Percentiles rank a stretch among this genome's conserved stretches.
phyloP scores from a whole-genome alignment of 192 early-diverging fungal genomes.

The Thamnidium elegans region DNA sequence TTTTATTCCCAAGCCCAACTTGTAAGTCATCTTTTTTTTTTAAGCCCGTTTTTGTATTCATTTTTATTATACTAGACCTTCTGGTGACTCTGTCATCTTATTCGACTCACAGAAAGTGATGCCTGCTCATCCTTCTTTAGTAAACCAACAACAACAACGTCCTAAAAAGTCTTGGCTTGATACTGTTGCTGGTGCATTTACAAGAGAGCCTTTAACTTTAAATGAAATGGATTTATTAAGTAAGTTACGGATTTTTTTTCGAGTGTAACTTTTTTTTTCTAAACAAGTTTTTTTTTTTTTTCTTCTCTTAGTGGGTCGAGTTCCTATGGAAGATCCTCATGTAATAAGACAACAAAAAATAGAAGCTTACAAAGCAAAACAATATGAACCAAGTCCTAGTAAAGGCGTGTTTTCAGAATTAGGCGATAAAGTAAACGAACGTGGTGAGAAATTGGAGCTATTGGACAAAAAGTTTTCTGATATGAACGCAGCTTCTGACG shows the following conservation, averaged over 20 bases:
- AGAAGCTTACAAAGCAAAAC: conserved; percentile 10
- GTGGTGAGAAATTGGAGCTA: conserved; percentile 58
- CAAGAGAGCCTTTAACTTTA: conserved; percentile 25
- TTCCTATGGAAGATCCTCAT: neutral
- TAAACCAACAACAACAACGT: conserved; percentile 2
- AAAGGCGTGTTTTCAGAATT: conserved; percentile 35
- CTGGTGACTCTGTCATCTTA: conserved; percentile 29
- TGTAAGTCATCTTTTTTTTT: conserved; percentile 18
- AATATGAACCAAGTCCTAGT: neutral
- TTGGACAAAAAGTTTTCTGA: conserved; percentile 59
- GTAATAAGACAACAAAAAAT: conserved; percentile 22
- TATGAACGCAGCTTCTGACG: conserved; percentile 46
- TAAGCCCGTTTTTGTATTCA: neutral
- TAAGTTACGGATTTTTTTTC: neutral
- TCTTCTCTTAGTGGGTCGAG: conserved; percentile 3
- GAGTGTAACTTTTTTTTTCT: neutral
- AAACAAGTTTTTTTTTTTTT: neutral
- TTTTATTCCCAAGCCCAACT: conserved; percentile 15
- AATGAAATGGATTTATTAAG: conserved; percentile 31
- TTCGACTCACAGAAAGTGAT: conserved; percentile 19
- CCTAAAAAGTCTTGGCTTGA: conserved; percentile 34
- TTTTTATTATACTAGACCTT: conserved; percentile 13
- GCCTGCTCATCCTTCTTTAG: conserved; percentile 17
- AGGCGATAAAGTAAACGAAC: conserved; percentile 54
- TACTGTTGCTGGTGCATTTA: conserved; percentile 29